Conservation (phyloP, 163 green algal genomes). For the Scenedesmus sp. region DNA sequence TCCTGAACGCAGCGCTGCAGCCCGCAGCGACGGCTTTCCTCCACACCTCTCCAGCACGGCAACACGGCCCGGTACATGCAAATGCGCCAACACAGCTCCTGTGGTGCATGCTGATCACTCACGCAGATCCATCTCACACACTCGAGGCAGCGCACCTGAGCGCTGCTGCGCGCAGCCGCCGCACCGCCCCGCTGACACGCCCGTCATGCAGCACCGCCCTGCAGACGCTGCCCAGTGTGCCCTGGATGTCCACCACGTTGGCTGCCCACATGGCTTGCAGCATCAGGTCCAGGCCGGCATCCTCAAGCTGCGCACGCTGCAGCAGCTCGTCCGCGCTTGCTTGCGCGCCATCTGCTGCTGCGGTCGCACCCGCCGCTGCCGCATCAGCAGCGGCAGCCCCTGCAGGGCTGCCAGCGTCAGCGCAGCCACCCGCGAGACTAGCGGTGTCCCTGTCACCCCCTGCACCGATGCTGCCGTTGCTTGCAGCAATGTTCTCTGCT, state of each 20-base stretch:
- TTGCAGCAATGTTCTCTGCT: neutral
- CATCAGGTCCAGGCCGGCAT: slow-evolving; percentile 71
- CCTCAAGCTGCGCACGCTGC: slow-evolving; percentile 62
- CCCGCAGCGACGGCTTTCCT: too few species aligned
- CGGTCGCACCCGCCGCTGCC: neutral
- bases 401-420: neutral
- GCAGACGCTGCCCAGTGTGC: slow-evolving; percentile 75
- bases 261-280: slow-evolving; percentile 90
- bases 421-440: neutral
- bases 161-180: neutral
- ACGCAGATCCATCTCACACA: too few species aligned
- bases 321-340: too few species aligned
- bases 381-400: neutral
- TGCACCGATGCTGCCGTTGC: neutral
- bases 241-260: slow-evolving; percentile 94
- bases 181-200: neutral
- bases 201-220: slow-evolving; percentile 16
- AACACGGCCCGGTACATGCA: too few species aligned
- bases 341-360: too few species aligned
- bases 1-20: too few species aligned
- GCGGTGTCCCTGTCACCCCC: too few species aligned
- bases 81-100: too few species aligned
- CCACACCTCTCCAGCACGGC: too few species aligned
- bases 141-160: neutral
- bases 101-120: too few species aligned